Evolutionary conservation across 139 green algal species (phyloP).

Genomic region (Micractinium conductrix): DNA sequence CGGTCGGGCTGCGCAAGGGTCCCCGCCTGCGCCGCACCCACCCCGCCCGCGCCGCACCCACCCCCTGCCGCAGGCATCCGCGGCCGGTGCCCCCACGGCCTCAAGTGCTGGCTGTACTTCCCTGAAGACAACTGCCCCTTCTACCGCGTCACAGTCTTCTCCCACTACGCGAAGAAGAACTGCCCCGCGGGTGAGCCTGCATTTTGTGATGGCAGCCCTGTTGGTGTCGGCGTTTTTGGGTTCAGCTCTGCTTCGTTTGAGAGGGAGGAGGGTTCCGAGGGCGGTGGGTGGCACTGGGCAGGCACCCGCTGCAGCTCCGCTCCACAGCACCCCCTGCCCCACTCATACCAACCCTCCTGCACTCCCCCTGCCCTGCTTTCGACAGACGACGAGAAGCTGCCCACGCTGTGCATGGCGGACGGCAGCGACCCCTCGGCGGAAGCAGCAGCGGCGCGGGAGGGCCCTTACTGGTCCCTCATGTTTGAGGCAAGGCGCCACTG

Average conservation of each 20-base stretch:
- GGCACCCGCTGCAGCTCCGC: constrained; percentile 5
- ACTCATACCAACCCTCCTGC: not conserved
- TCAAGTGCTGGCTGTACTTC: constrained; percentile 97
- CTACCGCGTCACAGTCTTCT: constrained; percentile 92
- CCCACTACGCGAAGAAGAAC: constrained; percentile 88
- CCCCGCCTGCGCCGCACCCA: too few species aligned
- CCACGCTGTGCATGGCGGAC: constrained; percentile 79
- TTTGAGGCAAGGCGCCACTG: constrained; percentile 90
- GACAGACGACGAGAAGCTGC: constrained; percentile 56
- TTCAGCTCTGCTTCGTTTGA: too few species aligned
- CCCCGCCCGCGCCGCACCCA: too few species aligned
- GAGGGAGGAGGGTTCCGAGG: too few species aligned
- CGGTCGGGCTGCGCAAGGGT: too few species aligned
- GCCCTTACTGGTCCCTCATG: constrained; percentile 94
- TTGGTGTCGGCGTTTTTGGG: too few species aligned
- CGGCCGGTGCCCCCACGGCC: constrained; percentile 77
- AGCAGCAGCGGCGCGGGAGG: constrained; percentile 34
- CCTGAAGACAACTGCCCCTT: constrained; percentile 91
- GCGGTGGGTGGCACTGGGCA: not conserved
- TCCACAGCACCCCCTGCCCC: constrained; percentile 4
- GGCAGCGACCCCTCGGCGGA: constrained; percentile 37
- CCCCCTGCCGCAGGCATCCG: constrained; percentile 49
- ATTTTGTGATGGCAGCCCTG: too few species aligned
- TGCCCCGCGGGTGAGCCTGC: constrained; percentile 63
- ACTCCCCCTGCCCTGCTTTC: not conserved